These are phyloP conservation scores for Aspergillus indologenus DNA, from an alignment of 495 filamentous ascomycete species.

Conservation along the genomic window DNA sequence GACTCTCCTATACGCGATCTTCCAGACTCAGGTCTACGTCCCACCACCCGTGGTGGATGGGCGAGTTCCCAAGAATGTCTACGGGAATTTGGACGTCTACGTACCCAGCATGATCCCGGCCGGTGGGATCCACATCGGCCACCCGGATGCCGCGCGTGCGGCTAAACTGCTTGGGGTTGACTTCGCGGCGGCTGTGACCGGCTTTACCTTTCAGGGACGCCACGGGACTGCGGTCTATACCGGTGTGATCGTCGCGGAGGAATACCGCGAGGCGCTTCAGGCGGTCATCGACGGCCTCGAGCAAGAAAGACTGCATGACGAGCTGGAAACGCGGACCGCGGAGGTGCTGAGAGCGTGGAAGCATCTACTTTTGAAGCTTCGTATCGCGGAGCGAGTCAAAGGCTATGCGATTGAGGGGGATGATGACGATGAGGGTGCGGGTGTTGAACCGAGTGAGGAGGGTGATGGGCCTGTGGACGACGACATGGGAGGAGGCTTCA, in stretches of 20 bases:
- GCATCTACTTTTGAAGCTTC: constrained; percentile 67
- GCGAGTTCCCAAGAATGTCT: constrained; percentile 77
- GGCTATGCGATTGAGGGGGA: constrained; percentile 57
- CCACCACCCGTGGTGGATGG: constrained; percentile 74
- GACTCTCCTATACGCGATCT: constrained; percentile 62
- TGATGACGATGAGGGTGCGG: constrained; percentile 23
- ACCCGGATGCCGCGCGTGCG: constrained; percentile 65
- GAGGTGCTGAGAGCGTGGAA: constrained; percentile 72
- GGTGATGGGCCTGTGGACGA: constrained; percentile 21
- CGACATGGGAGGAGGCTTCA: constrained; percentile 41
- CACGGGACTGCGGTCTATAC: constrained; percentile 74
- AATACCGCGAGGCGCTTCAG: constrained; percentile 67
- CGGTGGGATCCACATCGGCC: constrained; percentile 70
- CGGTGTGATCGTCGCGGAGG: constrained; percentile 71
- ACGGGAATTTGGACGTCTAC: constrained; percentile 87
- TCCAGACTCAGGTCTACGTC: constrained; percentile 73
- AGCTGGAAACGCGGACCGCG: constrained; percentile 51
- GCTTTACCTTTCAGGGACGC: constrained; percentile 80
- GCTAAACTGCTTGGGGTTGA: constrained; percentile 78
- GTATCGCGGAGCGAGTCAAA: constrained; percentile 74
- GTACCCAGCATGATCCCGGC: constrained; percentile 87
- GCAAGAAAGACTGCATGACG: constrained; percentile 55
- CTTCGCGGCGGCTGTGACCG: constrained; percentile 83
- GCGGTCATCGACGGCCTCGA: constrained; percentile 63
- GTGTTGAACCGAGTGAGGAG: constrained; percentile 12